These are phyloP conservation scores for Conticribra guillardii DNA, from an alignment of 108 stramenopile genomes.

Conservation along the genomic window DNA sequence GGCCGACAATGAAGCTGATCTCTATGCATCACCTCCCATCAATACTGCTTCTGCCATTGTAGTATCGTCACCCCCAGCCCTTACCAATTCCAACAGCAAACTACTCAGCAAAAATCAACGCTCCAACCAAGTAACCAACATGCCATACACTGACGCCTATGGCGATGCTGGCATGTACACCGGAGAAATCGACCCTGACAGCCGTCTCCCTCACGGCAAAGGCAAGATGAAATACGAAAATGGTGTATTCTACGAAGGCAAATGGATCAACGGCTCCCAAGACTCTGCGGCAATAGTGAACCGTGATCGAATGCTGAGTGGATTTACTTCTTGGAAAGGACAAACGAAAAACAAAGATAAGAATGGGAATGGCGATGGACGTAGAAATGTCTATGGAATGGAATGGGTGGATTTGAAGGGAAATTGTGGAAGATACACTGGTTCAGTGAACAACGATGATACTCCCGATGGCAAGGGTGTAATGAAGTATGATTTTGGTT, in stretches of 20 bases:
- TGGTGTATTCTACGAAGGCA: constrained; percentile 50
- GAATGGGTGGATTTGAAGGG: not conserved
- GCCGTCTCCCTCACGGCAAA: constrained; percentile 49
- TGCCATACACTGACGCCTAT: constrained; percentile 48
- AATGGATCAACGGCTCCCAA: constrained; percentile 25
- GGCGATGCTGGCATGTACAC: constrained; percentile 59
- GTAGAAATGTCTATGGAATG: not conserved
- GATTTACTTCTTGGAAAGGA: not conserved
- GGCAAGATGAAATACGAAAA: constrained; percentile 64
- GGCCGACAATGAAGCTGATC: too few species aligned
- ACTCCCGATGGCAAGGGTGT: not conserved
- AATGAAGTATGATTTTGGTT: constrained; percentile 9
- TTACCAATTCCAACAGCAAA: not conserved
- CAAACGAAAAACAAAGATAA: not conserved
- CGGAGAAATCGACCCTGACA: constrained; percentile 44
- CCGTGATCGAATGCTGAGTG: not conserved
- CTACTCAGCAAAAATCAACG: not conserved
- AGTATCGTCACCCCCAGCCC: too few species aligned
- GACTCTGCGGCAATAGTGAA: not conserved
- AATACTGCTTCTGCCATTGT: too few species aligned
- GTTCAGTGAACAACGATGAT: not conserved
- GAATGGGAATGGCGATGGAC: not conserved
- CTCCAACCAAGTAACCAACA: constrained; percentile 9
- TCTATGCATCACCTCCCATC: too few species aligned
- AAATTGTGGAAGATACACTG: not conserved